Evolutionary conservation across 2,329 filamentous ascomycete species (phyloP).

Genomic region (Hymenoscyphus fraxineus): DNA sequence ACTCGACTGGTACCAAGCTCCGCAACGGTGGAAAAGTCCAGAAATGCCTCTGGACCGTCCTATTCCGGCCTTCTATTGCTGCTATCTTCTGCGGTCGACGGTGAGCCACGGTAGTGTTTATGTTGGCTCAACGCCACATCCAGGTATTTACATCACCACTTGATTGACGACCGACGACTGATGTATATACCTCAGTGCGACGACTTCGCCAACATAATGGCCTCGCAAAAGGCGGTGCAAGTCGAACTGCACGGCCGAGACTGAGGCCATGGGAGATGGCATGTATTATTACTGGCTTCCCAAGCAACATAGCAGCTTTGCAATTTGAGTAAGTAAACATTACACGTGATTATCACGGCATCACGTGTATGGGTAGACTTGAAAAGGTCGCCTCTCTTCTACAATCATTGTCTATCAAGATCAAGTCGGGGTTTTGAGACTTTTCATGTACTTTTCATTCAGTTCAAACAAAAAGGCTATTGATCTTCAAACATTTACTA

Average conservation of each 20-base stretch:
- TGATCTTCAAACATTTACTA: not conserved
- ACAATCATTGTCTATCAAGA: not conserved
- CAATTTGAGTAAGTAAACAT: slow-evolving; percentile 76
- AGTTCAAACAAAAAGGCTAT: not conserved
- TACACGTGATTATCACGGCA: not conserved
- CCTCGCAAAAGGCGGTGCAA: slow-evolving; percentile 73
- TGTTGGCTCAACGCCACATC: slow-evolving; percentile 88
- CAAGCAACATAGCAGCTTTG: slow-evolving; percentile 77
- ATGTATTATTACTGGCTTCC: slow-evolving; percentile 81
- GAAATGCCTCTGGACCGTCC: slow-evolving; percentile 39
- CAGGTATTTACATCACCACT: slow-evolving; percentile 37
- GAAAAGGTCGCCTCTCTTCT: not conserved
- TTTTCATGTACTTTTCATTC: not conserved
- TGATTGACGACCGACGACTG: not conserved
- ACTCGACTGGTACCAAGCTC: too few species aligned
- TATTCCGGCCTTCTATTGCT: slow-evolving; percentile 87
- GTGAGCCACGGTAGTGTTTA: slow-evolving; percentile 69
- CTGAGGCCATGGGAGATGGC: slow-evolving; percentile 91
- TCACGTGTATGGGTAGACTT: not conserved
- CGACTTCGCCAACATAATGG: slow-evolving; percentile 93
- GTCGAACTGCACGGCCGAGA: slow-evolving; percentile 62
- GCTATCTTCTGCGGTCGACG: slow-evolving; percentile 86
- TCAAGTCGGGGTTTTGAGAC: not conserved
- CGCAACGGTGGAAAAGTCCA: not conserved
- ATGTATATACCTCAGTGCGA: slow-evolving; percentile 44